Percentiles rank a stretch among this genome's conserved stretches.
Evolutionary conservation across 495 filamentous ascomycete genomes (phyloP).

Genomic region (Aspergillus affinis): DNA sequence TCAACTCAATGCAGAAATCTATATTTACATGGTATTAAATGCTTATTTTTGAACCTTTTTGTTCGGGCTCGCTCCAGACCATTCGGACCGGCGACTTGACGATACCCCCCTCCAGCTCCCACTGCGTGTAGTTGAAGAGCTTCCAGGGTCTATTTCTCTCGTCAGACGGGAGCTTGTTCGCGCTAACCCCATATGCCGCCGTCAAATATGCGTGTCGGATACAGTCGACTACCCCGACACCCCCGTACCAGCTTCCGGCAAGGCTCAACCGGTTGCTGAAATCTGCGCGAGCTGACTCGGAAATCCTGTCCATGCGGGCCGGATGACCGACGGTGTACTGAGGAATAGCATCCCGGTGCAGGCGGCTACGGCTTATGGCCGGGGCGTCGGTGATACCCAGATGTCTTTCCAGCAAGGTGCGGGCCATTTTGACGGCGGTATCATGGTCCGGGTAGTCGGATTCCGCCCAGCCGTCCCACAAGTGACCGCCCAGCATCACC

Average conservation of each 20-base stretch:
- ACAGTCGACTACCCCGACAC: slow-evolving; percentile 66
- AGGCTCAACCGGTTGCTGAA: slow-evolving; percentile 69
- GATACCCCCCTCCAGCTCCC: slow-evolving; percentile 40
- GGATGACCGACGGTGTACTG: slow-evolving; percentile 83
- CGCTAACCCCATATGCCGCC: slow-evolving; percentile 33
- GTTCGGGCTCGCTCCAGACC: slow-evolving; percentile 9
- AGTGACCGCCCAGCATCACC: slow-evolving; percentile 93
- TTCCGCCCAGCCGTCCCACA: slow-evolving; percentile 68
- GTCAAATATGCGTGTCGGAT: slow-evolving; percentile 46
- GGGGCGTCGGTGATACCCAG: slow-evolving; percentile 64
- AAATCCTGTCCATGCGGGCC: slow-evolving; percentile 56
- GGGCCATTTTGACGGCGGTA: slow-evolving; percentile 66
- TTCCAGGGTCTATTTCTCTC: slow-evolving; percentile 19
- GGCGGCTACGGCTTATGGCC: slow-evolving; percentile 51
- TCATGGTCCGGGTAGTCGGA: slow-evolving; percentile 56
- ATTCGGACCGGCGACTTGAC: slow-evolving; percentile 28
- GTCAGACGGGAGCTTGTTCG: slow-evolving; percentile 28
- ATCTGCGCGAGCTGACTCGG: slow-evolving; percentile 49
- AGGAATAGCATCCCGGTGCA: slow-evolving; percentile 82
- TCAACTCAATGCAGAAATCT: neutral
- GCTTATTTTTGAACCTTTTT: neutral
- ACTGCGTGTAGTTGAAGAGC: slow-evolving; percentile 18
- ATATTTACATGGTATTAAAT: slow-evolving; percentile 2
- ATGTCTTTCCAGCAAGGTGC: slow-evolving; percentile 66
- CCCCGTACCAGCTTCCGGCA: slow-evolving; percentile 74